These are phyloP conservation scores for Talaromyces sp. DNA, from an alignment of 2,329 filamentous ascomycete species.

Conservation along the genomic window DNA sequence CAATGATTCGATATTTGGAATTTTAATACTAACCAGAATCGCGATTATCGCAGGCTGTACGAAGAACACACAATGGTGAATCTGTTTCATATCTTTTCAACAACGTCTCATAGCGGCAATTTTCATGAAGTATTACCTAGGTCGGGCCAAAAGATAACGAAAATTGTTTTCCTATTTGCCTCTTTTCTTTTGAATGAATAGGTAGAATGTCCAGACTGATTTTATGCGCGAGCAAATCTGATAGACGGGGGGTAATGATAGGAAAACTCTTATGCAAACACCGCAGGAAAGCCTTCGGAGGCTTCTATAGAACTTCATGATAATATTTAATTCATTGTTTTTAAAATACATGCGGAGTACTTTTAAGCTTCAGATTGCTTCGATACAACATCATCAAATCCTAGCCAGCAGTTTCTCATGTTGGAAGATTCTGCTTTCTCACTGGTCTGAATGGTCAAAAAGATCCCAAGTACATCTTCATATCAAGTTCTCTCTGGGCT, in stretches of 20 bases:
- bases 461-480: too few relatives aligned
- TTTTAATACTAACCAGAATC: background rate
- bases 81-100: conserved; percentile 16
- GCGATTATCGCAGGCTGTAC: conserved; percentile 1
- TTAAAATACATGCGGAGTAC: background rate
- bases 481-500: background rate
- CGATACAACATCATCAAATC: background rate
- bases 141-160: background rate
- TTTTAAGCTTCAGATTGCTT: background rate
- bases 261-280: background rate
- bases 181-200: background rate
- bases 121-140: too few relatives aligned
- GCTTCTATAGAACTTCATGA: background rate
- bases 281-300: background rate
- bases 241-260: background rate
- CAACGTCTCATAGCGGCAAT: conserved; percentile 17
- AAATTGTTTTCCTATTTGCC: background rate
- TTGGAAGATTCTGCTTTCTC: background rate
- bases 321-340: background rate
- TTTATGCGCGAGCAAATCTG: background rate
- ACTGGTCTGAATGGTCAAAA: background rate
- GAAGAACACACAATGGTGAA: conserved; percentile 17
- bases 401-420: background rate
- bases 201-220: background rate
- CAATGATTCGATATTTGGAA: background rate